Percentiles rank a stretch among this genome's conserved stretches.
Evolutionary conservation across 306 rosid species (phyloP).

Genomic region (Boehmeria nivea): DNA sequence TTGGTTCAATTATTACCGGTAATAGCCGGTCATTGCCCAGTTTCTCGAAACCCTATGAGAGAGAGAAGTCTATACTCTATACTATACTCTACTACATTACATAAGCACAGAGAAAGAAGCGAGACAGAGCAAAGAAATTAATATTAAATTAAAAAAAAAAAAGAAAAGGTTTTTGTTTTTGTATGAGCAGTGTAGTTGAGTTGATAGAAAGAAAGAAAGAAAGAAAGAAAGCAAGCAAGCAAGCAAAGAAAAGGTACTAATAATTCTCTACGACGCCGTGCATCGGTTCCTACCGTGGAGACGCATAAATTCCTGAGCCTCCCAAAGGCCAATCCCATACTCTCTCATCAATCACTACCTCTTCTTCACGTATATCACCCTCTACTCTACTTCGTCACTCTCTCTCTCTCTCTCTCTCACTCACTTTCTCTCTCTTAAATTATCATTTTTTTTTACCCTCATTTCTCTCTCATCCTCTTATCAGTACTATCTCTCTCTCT

Average conservation of each 20-base stretch:
- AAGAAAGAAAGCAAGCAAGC: neutral
- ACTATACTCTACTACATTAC: neutral
- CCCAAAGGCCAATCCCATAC: constrained; percentile 13
- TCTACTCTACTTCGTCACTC: constrained; percentile 22
- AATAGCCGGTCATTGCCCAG: constrained; percentile 55
- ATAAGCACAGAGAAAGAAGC: neutral
- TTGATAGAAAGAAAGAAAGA: neutral
- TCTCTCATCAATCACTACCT: constrained; percentile 12
- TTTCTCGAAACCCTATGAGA: constrained; percentile 50
- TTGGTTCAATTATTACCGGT: constrained; percentile 56
- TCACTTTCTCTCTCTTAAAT: too few relatives aligned
- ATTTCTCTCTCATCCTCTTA: neutral
- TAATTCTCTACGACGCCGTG: neutral
- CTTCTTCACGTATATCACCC: constrained; percentile 34
- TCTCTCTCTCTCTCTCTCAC: constrained; percentile 25
- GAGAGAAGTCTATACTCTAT: too few relatives aligned
- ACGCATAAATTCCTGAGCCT: constrained; percentile 16
- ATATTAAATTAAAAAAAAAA: neutral
- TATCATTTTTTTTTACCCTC: too few relatives aligned
- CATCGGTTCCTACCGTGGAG: neutral
- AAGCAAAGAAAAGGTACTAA: neutral
- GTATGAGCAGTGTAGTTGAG: neutral
- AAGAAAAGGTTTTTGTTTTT: constrained; percentile 7
- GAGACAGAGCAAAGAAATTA: neutral
- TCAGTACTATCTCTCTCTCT: constrained; percentile 1